phyloP scores from a whole-genome alignment of 164 flowering plant species.

The Vitis amurensis region DNA sequence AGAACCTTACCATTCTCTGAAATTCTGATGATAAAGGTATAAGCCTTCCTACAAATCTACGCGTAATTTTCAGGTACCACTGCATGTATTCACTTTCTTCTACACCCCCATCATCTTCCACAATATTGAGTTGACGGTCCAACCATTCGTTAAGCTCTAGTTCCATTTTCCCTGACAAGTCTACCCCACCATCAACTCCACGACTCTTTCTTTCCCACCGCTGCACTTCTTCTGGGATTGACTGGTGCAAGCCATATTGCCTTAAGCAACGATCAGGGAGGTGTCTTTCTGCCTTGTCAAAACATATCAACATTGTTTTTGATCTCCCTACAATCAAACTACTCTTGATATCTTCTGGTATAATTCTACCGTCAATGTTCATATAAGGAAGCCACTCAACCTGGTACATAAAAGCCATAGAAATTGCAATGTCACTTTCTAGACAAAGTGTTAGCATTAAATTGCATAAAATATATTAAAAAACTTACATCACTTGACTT shows the following conservation, averaged over 20 bases:
- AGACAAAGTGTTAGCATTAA: not conserved
- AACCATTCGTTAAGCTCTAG: constrained; percentile 59
- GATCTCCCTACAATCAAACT: constrained; percentile 55
- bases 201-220: constrained; percentile 70
- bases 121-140: constrained; percentile 43
- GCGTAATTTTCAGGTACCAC: constrained; percentile 62
- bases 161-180: constrained; percentile 56
- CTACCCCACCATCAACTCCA: constrained; percentile 71
- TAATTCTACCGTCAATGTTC: constrained; percentile 33
- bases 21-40: constrained; percentile 62
- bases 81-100: constrained; percentile 65
- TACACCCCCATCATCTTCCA: constrained; percentile 39
- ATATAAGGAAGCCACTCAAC: constrained; percentile 70
- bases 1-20: constrained; percentile 44
- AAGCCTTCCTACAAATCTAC: constrained; percentile 63
- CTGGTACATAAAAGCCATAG: constrained; percentile 24
- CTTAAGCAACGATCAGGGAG: constrained; percentile 71
- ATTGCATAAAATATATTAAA: not conserved
- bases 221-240: constrained; percentile 51
- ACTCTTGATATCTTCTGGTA: constrained; percentile 44
- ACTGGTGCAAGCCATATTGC: constrained; percentile 59
- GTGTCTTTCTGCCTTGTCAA: constrained; percentile 80
- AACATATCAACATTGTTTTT: constrained; percentile 73
- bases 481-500: constrained; percentile 57
- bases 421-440: not conserved